Percentiles rank a stretch among this genome's conserved stretches.
These are phyloP conservation scores for Parasarocladium wereldwijsianum DNA, from an alignment of 2,329 filamentous ascomycete species.

Conservation along the genomic window DNA sequence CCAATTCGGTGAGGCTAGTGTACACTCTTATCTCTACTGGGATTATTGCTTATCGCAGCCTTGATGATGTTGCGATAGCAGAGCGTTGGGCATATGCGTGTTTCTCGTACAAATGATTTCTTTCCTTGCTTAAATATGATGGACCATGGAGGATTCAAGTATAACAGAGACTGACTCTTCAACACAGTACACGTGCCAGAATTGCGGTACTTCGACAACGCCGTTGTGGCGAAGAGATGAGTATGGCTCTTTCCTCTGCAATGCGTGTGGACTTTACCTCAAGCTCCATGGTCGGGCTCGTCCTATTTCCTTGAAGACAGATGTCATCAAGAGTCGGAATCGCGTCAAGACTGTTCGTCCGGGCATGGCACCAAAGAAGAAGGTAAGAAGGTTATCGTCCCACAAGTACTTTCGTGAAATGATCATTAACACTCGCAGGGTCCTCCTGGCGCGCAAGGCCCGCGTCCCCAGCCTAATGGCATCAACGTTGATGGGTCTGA, in stretches of 20 bases:
- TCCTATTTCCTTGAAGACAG: conserved; percentile 93
- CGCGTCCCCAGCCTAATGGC: conserved; percentile 27
- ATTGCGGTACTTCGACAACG: conserved; percentile 89
- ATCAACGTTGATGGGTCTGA: neutral
- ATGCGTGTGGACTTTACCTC: conserved; percentile 92
- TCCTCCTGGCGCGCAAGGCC: conserved; percentile 24
- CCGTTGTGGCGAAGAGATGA: conserved; percentile 97
- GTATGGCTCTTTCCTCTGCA: conserved; percentile 88
- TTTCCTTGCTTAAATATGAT: neutral
- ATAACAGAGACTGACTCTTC: conserved; percentile 43
- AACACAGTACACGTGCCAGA: conserved; percentile 90
- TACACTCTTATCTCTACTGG: no score
- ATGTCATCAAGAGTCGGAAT: conserved; percentile 99
- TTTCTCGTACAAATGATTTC: no score
- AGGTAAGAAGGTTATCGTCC: conserved; percentile 43
- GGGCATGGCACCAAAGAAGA: conserved; percentile 68
- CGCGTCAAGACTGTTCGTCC: conserved; percentile 78
- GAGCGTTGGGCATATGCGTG: no score
- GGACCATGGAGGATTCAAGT: conserved; percentile 3
- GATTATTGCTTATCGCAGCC: no score
- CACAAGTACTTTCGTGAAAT: neutral
- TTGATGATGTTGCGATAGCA: no score
- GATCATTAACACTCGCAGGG: neutral
- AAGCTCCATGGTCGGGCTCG: conserved; percentile 90
- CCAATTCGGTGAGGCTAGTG: no score